Conservation (phyloP, 768 basidiomycete species). For the Suillus luteus region DNA sequence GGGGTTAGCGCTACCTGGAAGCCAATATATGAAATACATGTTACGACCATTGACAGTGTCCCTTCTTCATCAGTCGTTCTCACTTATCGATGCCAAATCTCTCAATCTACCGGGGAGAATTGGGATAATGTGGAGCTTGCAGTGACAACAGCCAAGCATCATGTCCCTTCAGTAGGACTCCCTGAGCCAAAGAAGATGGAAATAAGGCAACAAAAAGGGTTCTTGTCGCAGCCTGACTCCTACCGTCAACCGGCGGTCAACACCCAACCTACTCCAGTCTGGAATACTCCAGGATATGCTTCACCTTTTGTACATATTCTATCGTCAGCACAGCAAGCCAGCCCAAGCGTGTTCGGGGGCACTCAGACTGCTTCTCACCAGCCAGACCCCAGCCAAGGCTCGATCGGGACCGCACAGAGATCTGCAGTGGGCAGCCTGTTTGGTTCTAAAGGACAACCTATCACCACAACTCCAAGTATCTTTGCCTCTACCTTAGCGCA, state of each 20-base stretch:
- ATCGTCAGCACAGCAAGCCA: background rate
- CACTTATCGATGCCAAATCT: conserved; percentile 32
- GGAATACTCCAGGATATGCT: background rate
- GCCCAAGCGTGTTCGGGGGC: background rate
- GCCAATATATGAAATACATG: conserved; percentile 23
- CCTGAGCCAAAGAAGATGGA: conserved; percentile 24
- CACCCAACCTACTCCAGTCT: background rate
- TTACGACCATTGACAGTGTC: conserved; percentile 13
- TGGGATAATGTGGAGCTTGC: conserved; percentile 30
- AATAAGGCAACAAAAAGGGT: conserved; percentile 16
- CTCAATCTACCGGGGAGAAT: conserved; percentile 33
- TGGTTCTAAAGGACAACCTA: background rate
- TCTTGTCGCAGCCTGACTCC: background rate
- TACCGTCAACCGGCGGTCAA: no score
- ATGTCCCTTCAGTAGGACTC: conserved; percentile 22
- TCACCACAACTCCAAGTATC: background rate
- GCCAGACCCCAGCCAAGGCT: background rate
- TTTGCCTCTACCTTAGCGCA: background rate
- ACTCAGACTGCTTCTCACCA: background rate
- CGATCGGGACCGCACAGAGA: background rate
- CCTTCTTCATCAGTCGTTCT: conserved; percentile 23
- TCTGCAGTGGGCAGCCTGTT: background rate
- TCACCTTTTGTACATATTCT: background rate
- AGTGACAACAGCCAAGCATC: conserved; percentile 28
- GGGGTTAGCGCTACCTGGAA: conserved; percentile 24